These are phyloP conservation scores for Pseudohyphozyma bogoriensis DNA, from an alignment of 768 basidiomycete genomes.

Conservation along the genomic window DNA sequence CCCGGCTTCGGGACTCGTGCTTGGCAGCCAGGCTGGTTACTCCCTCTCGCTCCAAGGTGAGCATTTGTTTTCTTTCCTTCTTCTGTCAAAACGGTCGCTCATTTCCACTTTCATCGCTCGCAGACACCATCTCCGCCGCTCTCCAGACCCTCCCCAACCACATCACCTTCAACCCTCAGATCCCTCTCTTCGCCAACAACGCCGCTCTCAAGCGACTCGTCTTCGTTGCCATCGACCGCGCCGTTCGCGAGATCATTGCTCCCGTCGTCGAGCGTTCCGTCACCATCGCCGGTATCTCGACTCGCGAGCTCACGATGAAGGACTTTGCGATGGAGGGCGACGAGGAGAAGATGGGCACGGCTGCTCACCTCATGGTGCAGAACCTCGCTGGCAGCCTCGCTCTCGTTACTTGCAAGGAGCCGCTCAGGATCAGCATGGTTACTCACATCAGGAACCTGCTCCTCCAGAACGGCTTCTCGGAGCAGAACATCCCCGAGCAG, in stretches of 20 bases:
- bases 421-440: constrained; percentile 80
- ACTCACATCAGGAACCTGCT: constrained; percentile 76
- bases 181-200: constrained; percentile 58
- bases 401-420: constrained; percentile 95
- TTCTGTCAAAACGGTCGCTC: background rate
- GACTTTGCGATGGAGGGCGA: constrained; percentile 90
- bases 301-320: constrained; percentile 85
- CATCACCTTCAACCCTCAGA: constrained; percentile 66
- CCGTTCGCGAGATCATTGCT: constrained; percentile 93
- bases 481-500: constrained; percentile 75
- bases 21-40: constrained; percentile 34
- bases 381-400: constrained; percentile 93
- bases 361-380: constrained; percentile 91
- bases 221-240: constrained; percentile 79
- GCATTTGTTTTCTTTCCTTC: background rate
- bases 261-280: constrained; percentile 97
- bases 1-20: constrained; percentile 13
- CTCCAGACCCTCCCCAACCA: constrained; percentile 58
- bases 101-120: background rate
- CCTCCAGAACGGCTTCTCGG: constrained; percentile 76
- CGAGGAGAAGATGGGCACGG: constrained; percentile 79
- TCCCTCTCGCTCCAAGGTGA: constrained; percentile 26
- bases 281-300: constrained; percentile 95
- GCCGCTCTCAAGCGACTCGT: constrained; percentile 81
- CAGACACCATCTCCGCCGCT: constrained; percentile 45